phyloP scores from a whole-genome alignment of 176 grass and related monocot species.

The Avena sativa region DNA sequence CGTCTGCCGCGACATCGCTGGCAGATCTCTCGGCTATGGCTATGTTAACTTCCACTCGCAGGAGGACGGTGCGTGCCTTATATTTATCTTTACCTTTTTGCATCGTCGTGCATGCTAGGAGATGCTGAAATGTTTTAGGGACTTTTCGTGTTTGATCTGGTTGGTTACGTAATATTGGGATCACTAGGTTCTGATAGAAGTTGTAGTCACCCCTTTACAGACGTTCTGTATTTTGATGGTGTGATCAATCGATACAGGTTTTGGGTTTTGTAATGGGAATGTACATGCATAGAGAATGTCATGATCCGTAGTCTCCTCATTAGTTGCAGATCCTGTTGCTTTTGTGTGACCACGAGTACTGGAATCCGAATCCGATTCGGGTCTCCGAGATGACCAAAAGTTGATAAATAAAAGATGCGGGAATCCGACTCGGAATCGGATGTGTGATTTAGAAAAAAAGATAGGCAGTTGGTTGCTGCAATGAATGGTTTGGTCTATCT shows the following conservation, averaged over 20 bases:
- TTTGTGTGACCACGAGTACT: not conserved
- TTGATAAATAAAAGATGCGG: not conserved
- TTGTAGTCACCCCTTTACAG: too few relatives aligned
- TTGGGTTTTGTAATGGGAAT: not conserved
- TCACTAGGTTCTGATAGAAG: not conserved
- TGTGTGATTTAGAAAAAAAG: not conserved
- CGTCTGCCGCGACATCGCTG: not conserved
- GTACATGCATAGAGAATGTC: not conserved
- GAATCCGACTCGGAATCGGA: not conserved
- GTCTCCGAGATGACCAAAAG: too few relatives aligned
- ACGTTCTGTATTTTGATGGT: not conserved
- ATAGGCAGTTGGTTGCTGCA: not conserved
- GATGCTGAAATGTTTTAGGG: not conserved
- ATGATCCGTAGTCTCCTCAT: not conserved
- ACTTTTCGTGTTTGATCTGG: not conserved
- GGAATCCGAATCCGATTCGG: not conserved
- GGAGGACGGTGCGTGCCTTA: slow-evolving; percentile 37
- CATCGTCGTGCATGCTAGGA: not conserved
- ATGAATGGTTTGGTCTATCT: not conserved
- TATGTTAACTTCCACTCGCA: slow-evolving; percentile 48
- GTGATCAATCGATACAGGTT: not conserved
- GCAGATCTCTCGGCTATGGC: not conserved
- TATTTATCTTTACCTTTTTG: not conserved
- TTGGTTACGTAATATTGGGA: not conserved
- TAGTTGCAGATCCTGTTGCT: not conserved